These are phyloP conservation scores for Wickerhamomyces chambardii DNA, from an alignment of 805 yeast species.

Conservation along the genomic window DNA sequence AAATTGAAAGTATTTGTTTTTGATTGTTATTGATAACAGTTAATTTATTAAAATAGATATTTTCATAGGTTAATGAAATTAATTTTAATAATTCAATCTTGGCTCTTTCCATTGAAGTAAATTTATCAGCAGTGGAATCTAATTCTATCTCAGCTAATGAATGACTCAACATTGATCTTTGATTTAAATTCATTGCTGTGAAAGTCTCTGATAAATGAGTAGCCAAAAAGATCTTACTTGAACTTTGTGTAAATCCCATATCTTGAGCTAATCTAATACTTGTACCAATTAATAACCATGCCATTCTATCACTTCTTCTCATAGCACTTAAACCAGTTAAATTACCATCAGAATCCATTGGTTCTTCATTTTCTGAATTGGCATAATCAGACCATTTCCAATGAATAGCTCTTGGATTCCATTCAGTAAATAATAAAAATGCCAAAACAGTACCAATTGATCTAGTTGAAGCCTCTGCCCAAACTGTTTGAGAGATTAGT, in stretches of 20 bases:
- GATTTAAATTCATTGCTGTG: slow-evolving; percentile 73
- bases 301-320: slow-evolving; percentile 81
- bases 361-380: slow-evolving; percentile 21
- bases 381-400: slow-evolving; percentile 85
- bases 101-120: slow-evolving; percentile 61
- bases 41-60: slow-evolving; percentile 55
- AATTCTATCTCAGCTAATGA: slow-evolving; percentile 60
- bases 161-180: slow-evolving; percentile 70
- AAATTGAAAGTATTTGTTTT: slow-evolving; percentile 59
- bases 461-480: slow-evolving; percentile 90
- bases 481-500: slow-evolving; percentile 75
- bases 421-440: slow-evolving; percentile 78
- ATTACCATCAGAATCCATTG: slow-evolving; percentile 26
- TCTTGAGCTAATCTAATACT: slow-evolving; percentile 84
- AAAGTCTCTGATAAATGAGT: slow-evolving; percentile 80
- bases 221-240: slow-evolving; percentile 69
- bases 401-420: slow-evolving; percentile 95
- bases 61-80: slow-evolving; percentile 74
- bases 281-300: slow-evolving; percentile 89
- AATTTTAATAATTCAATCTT: slow-evolving; percentile 73
- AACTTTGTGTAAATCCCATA: slow-evolving; percentile 68
- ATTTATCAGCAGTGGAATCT: slow-evolving; percentile 35
- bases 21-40: slow-evolving; percentile 26
- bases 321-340: slow-evolving; percentile 76
- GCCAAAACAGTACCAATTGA: slow-evolving; percentile 84